Conservation (phyloP, 2,329 filamentous ascomycete species). For the Cytospora mali region DNA sequence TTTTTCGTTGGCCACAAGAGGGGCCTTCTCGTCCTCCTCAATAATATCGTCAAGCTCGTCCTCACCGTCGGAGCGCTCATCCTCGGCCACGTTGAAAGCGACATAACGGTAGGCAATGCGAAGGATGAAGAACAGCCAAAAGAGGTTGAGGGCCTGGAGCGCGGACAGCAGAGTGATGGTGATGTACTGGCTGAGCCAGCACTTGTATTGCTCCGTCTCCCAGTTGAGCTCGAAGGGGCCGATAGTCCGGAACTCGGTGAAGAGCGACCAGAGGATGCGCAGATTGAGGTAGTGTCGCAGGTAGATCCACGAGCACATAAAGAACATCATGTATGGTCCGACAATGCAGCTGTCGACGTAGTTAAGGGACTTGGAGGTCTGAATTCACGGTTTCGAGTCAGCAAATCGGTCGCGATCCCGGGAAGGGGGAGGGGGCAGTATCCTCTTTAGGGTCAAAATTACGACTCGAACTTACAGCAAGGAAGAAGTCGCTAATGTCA, state of each 20-base stretch:
- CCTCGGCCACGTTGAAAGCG: slow-evolving; percentile 61
- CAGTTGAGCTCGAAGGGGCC: slow-evolving; percentile 78
- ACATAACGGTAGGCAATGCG: slow-evolving; percentile 74
- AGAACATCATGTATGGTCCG: slow-evolving; percentile 81
- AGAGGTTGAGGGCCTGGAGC: slow-evolving; percentile 76
- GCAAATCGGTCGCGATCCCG: background rate
- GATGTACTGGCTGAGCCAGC: slow-evolving; percentile 68
- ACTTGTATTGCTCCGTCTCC: slow-evolving; percentile 78
- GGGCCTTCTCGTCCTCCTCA: slow-evolving; percentile 32
- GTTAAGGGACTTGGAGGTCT: slow-evolving; percentile 91
- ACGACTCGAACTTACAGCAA: slow-evolving; percentile 66
- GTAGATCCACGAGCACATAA: slow-evolving; percentile 86
- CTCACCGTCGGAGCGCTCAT: slow-evolving; percentile 72
- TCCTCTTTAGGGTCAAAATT: background rate
- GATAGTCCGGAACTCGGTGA: slow-evolving; percentile 74
- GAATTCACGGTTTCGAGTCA: slow-evolving; percentile 21
- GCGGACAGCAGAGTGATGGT: slow-evolving; percentile 64
- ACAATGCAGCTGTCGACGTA: slow-evolving; percentile 81
- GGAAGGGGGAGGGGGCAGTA: background rate
- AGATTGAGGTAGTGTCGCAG: slow-evolving; percentile 85
- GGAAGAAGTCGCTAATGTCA: slow-evolving; percentile 93
- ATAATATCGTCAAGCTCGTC: slow-evolving; percentile 57
- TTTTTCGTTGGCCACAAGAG: slow-evolving; percentile 28
- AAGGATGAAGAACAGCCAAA: slow-evolving; percentile 79
- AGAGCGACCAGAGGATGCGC: slow-evolving; percentile 72